phyloP scores from a whole-genome alignment of 1,139 yeast species.

The Kodamaea suecica region DNA sequence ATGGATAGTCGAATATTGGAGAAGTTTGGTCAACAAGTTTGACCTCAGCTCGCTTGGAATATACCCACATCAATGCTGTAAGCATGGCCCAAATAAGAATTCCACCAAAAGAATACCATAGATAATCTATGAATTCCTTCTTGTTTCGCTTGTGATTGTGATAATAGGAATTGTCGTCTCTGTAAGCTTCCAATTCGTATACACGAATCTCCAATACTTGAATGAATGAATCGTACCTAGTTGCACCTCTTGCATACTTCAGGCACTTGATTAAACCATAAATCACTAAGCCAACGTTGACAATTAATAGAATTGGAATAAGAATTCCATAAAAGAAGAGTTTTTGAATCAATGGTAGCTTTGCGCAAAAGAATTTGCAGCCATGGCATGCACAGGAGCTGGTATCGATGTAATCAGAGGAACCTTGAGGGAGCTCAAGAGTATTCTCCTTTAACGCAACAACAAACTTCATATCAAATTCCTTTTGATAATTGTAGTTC shows the following conservation, averaged over 20 bases:
- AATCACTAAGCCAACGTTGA: constrained; percentile 9
- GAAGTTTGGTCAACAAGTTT: too few species aligned
- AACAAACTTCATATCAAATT: too few species aligned
- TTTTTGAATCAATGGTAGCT: constrained; percentile 4
- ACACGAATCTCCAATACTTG: constrained; percentile 5
- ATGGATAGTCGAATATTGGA: too few species aligned
- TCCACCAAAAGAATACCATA: constrained; percentile 14
- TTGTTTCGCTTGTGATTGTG: background rate
- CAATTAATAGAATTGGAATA: constrained; percentile 25
- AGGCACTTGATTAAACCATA: constrained; percentile 12
- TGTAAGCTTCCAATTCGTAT: constrained; percentile 1
- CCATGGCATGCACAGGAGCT: background rate
- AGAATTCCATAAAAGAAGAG: constrained; percentile 19
- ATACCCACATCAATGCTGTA: too few species aligned
- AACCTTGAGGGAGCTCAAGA: background rate
- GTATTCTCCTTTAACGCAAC: too few species aligned
- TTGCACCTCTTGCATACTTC: constrained; percentile 9
- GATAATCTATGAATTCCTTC: constrained; percentile 8
- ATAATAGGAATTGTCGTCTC: background rate
- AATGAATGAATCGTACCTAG: constrained; percentile 13
- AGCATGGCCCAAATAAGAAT: constrained; percentile 10
- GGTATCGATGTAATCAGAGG: background rate
- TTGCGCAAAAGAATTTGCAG: background rate
- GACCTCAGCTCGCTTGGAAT: too few species aligned
- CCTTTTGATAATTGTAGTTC: too few species aligned